phyloP scores from a whole-genome alignment of 2,329 filamentous ascomycete genomes.

The Cercospora nicotianae region DNA sequence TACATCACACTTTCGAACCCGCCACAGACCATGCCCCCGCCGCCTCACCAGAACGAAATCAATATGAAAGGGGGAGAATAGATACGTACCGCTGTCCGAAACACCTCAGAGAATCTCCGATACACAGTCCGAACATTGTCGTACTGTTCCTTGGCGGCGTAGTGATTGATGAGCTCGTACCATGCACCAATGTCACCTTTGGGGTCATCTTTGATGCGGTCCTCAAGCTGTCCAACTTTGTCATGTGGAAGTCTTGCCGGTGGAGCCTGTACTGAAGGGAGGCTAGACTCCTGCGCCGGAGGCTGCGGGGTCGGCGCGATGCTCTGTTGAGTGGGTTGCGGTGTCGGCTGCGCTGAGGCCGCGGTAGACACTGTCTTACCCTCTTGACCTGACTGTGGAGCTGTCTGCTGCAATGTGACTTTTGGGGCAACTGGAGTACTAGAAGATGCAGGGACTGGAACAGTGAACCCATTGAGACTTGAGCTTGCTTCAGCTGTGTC shows the following conservation, averaged over 20 bases:
- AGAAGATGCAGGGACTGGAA: slow-evolving; percentile 33
- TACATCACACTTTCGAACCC: not conserved
- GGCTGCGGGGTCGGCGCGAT: slow-evolving; percentile 23
- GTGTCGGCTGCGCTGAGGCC: slow-evolving; percentile 22
- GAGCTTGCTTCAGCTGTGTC: slow-evolving; percentile 35
- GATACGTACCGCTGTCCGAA: slow-evolving; percentile 81
- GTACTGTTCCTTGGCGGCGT: slow-evolving; percentile 76
- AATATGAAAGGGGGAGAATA: not conserved
- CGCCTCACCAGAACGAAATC: not conserved
- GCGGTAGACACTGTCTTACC: slow-evolving; percentile 36
- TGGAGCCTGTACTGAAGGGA: slow-evolving; percentile 11
- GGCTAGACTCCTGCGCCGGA: slow-evolving; percentile 14
- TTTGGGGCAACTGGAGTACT: slow-evolving; percentile 32
- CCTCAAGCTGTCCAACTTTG: slow-evolving; percentile 77
- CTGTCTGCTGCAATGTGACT: slow-evolving; percentile 36
- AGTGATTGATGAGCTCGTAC: slow-evolving; percentile 81
- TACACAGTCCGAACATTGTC: slow-evolving; percentile 79
- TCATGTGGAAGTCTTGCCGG: slow-evolving; percentile 64
- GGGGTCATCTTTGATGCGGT: slow-evolving; percentile 87
- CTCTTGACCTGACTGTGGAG: slow-evolving; percentile 28
- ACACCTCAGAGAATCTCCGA: slow-evolving; percentile 81
- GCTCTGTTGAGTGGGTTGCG: slow-evolving; percentile 18
- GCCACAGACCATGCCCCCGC: not conserved
- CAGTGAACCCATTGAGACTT: slow-evolving; percentile 40
- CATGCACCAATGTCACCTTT: slow-evolving; percentile 91